Evolutionary conservation across 306 rosid species (phyloP).

Genomic region (Purshia tridentata): DNA sequence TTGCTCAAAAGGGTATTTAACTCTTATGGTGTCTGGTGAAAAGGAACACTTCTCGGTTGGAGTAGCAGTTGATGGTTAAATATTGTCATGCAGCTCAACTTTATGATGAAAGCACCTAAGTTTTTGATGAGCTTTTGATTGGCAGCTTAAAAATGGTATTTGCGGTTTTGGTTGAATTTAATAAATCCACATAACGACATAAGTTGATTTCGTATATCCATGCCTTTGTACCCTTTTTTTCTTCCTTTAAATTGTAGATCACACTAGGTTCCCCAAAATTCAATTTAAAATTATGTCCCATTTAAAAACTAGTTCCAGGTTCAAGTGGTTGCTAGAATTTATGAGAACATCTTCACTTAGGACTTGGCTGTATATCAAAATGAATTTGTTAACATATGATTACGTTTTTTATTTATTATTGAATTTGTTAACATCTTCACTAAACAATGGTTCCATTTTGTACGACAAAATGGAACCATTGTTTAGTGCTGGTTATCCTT

Average conservation of each 20-base stretch:
- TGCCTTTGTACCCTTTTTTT: neutral
- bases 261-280: neutral
- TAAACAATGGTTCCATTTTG: too few species aligned
- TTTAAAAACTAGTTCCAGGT: neutral
- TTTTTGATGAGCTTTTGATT: conserved; percentile 25
- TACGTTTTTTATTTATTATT: too few species aligned
- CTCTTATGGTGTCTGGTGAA: conserved; percentile 3
- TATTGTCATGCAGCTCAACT: conserved; percentile 28
- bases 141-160: conserved; percentile 54
- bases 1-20: conserved; percentile 21
- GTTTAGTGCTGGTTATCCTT: neutral
- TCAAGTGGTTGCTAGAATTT: neutral
- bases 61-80: conserved; percentile 3
- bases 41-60: conserved; percentile 24
- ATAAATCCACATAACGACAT: too few species aligned
- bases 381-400: neutral
- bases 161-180: neutral
- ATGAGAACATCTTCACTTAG: neutral
- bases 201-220: neutral
- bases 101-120: conserved; percentile 32
- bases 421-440: too few species aligned
- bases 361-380: neutral
- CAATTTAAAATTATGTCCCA: neutral
- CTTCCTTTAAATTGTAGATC: neutral
- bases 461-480: neutral